Percentiles rank a stretch among this genome's conserved stretches.
Evolutionary conservation across 2,329 filamentous ascomycete species (phyloP).

Genomic region (Colletotrichum tropicale): DNA sequence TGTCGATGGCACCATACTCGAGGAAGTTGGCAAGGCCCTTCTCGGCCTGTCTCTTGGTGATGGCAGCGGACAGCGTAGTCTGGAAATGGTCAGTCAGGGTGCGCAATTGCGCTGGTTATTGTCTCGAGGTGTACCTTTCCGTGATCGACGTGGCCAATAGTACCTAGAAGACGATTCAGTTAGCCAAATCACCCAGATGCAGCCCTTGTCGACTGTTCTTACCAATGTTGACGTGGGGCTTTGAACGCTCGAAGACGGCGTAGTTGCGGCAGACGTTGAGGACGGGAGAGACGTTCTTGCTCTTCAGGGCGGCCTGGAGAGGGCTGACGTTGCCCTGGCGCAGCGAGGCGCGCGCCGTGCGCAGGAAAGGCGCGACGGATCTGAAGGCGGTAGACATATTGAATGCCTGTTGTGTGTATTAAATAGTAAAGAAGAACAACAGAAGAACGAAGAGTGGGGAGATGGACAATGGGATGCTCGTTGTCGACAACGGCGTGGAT

Average conservation of each 20-base stretch:
- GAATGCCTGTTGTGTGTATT: conserved; percentile 27
- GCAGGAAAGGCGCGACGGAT: conserved; percentile 78
- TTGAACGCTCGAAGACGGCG: conserved; percentile 81
- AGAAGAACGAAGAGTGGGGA: conserved; percentile 14
- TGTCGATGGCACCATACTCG: conserved; percentile 98
- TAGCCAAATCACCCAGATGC: not conserved
- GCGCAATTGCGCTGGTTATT: not conserved
- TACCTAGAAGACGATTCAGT: conserved; percentile 60
- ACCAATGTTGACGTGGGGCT: conserved; percentile 99
- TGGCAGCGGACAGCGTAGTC: conserved; percentile 98
- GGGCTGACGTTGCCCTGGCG: conserved; percentile 75
- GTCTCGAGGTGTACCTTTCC: conserved; percentile 74
- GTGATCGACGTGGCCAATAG: conserved; percentile 99
- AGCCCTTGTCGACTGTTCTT: conserved; percentile 31
- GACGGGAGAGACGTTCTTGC: conserved; percentile 66
- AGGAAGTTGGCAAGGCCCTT: conserved; percentile 95
- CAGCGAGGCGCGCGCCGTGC: conserved; percentile 79
- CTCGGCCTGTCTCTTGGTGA: conserved; percentile 96
- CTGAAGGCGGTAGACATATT: conserved; percentile 84
- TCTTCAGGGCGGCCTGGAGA: conserved; percentile 71
- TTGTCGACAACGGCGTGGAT: conserved; percentile 17
- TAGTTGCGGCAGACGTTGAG: conserved; percentile 71
- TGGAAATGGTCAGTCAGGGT: conserved; percentile 42
- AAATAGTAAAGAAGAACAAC: conserved; percentile 27
- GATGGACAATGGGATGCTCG: conserved; percentile 14